Conservation (phyloP, 148 eudicot species). For the Dysphania ambrosioides region DNA sequence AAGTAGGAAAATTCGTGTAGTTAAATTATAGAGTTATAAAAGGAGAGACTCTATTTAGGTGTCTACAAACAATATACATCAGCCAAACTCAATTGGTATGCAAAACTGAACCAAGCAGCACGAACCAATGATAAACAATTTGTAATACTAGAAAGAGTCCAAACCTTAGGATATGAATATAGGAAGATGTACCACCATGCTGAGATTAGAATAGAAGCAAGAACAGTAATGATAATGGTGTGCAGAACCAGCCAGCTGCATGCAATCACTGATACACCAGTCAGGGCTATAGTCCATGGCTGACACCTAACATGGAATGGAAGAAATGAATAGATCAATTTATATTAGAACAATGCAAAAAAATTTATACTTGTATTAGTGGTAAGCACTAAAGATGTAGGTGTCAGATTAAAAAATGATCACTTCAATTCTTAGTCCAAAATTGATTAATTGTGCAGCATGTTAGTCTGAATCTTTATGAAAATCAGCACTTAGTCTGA, state of each 20-base stretch:
- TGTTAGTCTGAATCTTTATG: neutral
- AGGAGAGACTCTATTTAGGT: too few species aligned
- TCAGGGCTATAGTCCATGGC: conserved; percentile 86
- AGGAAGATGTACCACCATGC: conserved; percentile 98
- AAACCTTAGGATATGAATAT: conserved; percentile 90
- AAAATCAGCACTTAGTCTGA: neutral
- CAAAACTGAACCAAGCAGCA: neutral
- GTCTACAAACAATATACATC: neutral
- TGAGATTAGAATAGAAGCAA: conserved; percentile 43
- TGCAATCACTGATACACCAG: conserved; percentile 54
- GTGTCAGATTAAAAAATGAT: neutral
- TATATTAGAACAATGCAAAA: neutral
- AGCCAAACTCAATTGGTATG: neutral
- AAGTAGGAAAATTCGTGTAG: too few species aligned
- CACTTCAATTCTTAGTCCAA: neutral
- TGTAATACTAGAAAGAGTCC: neutral
- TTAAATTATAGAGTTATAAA: too few species aligned
- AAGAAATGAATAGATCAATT: neutral
- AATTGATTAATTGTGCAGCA: neutral
- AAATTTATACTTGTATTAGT: neutral
- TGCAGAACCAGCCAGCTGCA: conserved; percentile 80
- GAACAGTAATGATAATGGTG: conserved; percentile 45
- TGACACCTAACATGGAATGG: conserved; percentile 63
- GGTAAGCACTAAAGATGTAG: neutral
- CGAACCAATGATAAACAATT: neutral